A percentile compares a stretch with the other conserved stretches of the same genome.
Conservation (phyloP, 2,329 filamentous ascomycete genomes). For the Chaetomiaceae sp. region DNA sequence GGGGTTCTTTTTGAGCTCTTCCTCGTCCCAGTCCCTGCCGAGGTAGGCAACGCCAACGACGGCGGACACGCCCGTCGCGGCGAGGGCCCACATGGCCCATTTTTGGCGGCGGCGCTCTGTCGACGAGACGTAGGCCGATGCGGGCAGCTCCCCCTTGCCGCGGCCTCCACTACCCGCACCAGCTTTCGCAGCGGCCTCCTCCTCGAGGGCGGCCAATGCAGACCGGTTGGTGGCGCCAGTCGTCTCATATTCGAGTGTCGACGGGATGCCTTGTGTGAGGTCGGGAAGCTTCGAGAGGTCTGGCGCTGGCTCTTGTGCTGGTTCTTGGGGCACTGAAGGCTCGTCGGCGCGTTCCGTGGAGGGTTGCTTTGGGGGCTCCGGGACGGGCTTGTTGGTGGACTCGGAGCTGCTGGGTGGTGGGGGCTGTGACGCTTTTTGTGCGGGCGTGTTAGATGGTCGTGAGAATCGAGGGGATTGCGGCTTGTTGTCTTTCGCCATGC, state of each 20-base stretch:
- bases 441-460: conserved; percentile 18
- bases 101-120: conserved; percentile 75
- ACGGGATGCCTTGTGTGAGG: conserved; percentile 90
- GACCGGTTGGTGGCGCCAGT: conserved; percentile 39
- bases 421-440: conserved; percentile 17
- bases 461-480: conserved; percentile 26
- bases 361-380: conserved; percentile 6
- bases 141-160: conserved; percentile 63
- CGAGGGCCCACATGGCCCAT: conserved; percentile 72
- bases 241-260: conserved; percentile 77
- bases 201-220: conserved; percentile 36
- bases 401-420: conserved; percentile 12
- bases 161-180: conserved; percentile 50
- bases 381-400: not conserved
- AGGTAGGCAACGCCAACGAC: conserved; percentile 65
- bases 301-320: conserved; percentile 38
- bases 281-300: conserved; percentile 74
- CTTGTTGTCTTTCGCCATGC: conserved; percentile 40
- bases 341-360: not conserved
- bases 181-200: conserved; percentile 31
- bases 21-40: conserved; percentile 82
- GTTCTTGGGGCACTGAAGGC: conserved; percentile 14
- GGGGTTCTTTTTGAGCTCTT: conserved; percentile 64
- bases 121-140: conserved; percentile 84
- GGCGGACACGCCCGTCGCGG: conserved; percentile 51